A percentile compares a stretch with the other conserved stretches of the same genome.
phyloP scores from a whole-genome alignment of 495 filamentous ascomycete genomes.

The Lichina pygmaea region DNA sequence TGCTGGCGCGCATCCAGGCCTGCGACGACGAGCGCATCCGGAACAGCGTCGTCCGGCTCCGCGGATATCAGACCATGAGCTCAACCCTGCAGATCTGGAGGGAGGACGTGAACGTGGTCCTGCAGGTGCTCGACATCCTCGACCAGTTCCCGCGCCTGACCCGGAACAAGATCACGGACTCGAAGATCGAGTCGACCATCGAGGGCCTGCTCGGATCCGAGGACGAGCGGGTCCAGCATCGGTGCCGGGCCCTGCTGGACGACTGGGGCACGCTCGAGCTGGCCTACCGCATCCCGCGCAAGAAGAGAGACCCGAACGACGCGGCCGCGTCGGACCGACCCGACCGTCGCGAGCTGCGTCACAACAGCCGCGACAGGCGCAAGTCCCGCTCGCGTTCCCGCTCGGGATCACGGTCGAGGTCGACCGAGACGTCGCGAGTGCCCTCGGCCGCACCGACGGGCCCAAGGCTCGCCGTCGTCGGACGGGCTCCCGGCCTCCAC shows the following conservation, averaged over 20 bases:
- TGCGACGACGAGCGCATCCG: conserved; percentile 70
- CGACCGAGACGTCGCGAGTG: conserved; percentile 23
- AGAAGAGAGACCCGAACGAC: conserved; percentile 29
- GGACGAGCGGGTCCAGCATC: conserved; percentile 46
- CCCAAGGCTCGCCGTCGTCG: conserved; percentile 34
- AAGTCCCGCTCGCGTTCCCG: conserved; percentile 15
- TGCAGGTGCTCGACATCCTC: conserved; percentile 77
- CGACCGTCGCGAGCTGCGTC: conserved; percentile 38
- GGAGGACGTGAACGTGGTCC: conserved; percentile 63
- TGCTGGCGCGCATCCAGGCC: conserved; percentile 71
- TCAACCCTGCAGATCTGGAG: conserved; percentile 58
- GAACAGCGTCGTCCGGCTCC: conserved; percentile 80
- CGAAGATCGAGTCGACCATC: conserved; percentile 76
- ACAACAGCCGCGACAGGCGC: conserved; percentile 22
- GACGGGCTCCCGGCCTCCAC: conserved; percentile 31
- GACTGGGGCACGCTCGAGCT: conserved; percentile 75
- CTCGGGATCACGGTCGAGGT: conserved; percentile 25
- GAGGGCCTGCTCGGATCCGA: conserved; percentile 31
- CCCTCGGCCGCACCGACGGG: conserved; percentile 32
- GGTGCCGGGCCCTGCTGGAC: conserved; percentile 45
- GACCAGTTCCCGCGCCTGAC: conserved; percentile 74
- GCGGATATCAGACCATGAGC: conserved; percentile 87
- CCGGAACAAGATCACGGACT: conserved; percentile 90
- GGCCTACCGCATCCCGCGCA: conserved; percentile 86
- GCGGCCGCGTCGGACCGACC: conserved; percentile 13